Percentiles rank a stretch among this genome's conserved stretches.
These are phyloP conservation scores for Lachnellula hyalina DNA, from an alignment of 2,329 filamentous ascomycete species.

Conservation along the genomic window DNA sequence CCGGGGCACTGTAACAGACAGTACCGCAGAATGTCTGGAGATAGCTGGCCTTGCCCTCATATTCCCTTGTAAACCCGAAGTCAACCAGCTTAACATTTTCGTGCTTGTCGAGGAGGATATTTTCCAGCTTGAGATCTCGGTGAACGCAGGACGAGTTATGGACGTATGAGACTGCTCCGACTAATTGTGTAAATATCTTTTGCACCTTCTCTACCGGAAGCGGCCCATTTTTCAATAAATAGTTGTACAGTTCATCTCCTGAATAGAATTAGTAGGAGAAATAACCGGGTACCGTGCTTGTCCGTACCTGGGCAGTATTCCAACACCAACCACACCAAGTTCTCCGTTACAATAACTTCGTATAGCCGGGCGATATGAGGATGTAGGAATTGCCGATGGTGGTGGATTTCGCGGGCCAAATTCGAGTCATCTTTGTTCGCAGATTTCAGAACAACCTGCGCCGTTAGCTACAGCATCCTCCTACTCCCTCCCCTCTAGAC, in stretches of 20 bases:
- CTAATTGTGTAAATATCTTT: conserved; percentile 91
- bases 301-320: conserved; percentile 86
- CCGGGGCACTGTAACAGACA: conserved; percentile 93
- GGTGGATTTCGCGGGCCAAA: conserved; percentile 94
- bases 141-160: conserved; percentile 95
- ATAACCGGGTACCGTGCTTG: conserved; percentile 11
- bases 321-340: conserved; percentile 88
- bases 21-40: conserved; percentile 97
- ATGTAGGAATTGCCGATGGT: conserved; percentile 95
- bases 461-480: conserved; percentile 6
- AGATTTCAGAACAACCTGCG: conserved; percentile 92
- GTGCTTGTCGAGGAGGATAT: conserved; percentile 91
- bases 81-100: conserved; percentile 97
- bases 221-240: conserved; percentile 81
- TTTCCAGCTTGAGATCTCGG: conserved; percentile 93
- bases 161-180: conserved; percentile 91
- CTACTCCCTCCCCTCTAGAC: conserved; percentile 17
- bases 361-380: conserved; percentile 95
- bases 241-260: conserved; percentile 97
- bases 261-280: conserved; percentile 27
- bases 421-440: conserved; percentile 95
- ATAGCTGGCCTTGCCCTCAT: conserved; percentile 90
- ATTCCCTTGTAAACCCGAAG: conserved; percentile 96
- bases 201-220: conserved; percentile 83
- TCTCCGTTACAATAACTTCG: conserved; percentile 96